These are phyloP conservation scores for Coemansia sp. DNA, from an alignment of 371 early-diverging fungal genomes.

Conservation along the genomic window DNA sequence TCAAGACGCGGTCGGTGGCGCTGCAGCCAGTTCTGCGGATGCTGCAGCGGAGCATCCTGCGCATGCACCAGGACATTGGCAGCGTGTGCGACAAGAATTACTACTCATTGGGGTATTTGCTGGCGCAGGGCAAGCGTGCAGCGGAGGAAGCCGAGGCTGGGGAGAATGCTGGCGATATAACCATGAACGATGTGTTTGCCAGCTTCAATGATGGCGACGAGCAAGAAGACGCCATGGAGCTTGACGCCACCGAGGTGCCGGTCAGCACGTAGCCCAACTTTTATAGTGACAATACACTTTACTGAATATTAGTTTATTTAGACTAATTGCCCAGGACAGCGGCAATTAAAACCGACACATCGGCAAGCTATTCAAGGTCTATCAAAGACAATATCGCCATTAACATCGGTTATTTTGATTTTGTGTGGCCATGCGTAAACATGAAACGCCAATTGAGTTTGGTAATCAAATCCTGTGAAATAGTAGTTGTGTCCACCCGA, in stretches of 20 bases:
- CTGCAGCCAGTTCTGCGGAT: conserved; percentile 75
- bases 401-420: too few relatives aligned
- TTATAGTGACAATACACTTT: too few relatives aligned
- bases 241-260: conserved; percentile 12
- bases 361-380: too few relatives aligned
- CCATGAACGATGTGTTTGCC: conserved; percentile 32
- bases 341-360: too few relatives aligned
- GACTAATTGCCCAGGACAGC: too few relatives aligned
- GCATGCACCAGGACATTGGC: conserved; percentile 49
- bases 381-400: too few relatives aligned
- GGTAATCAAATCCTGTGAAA: too few relatives aligned
- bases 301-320: too few relatives aligned
- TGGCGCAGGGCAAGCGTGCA: conserved; percentile 53
- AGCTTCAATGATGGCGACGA: conserved; percentile 24
- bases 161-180: conserved; percentile 4
- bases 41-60: conserved; percentile 69
- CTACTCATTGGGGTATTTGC: conserved; percentile 72
- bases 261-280: background rate
- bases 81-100: conserved; percentile 78
- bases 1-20: conserved; percentile 75
- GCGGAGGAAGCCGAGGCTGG: conserved; percentile 17
- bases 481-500: too few relatives aligned
- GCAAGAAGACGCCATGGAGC: conserved; percentile 18
- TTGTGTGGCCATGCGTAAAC: too few relatives aligned
- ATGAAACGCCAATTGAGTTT: too few relatives aligned